phyloP scores from a whole-genome alignment of 306 rosid genomes.

The Casuarina cunninghamiana region DNA sequence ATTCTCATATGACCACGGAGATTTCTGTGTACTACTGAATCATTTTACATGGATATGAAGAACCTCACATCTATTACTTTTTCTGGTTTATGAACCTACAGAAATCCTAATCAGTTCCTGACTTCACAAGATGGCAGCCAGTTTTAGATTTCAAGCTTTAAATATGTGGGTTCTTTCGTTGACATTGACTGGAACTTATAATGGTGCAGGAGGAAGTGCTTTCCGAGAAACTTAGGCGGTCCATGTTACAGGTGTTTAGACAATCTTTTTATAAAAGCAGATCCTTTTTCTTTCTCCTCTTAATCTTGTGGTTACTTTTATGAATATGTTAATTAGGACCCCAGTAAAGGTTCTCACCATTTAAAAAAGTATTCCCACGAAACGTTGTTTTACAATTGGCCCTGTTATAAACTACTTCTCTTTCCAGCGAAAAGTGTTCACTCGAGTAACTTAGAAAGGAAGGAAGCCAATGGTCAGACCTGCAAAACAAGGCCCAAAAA shows the following conservation, averaged over 20 bases:
- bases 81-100: background rate
- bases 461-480: background rate
- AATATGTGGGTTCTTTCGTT: background rate
- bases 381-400: background rate
- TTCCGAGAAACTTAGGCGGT: conserved; percentile 54
- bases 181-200: background rate
- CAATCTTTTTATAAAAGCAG: background rate
- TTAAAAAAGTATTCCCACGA: background rate
- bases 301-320: conserved; percentile 1
- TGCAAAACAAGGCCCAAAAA: conserved; percentile 7
- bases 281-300: conserved; percentile 10
- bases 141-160: background rate
- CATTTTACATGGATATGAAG: background rate
- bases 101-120: background rate
- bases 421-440: background rate
- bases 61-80: background rate
- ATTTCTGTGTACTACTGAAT: no score
- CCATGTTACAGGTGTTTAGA: conserved; percentile 55
- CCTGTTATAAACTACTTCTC: background rate
- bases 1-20: background rate
- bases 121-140: background rate
- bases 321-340: background rate
- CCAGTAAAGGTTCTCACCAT: background rate
- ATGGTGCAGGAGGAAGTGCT: conserved; percentile 59
- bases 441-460: background rate